A percentile compares a stretch with the other conserved stretches of the same genome.
phyloP scores from a whole-genome alignment of 495 filamentous ascomycete genomes.

The Parachaetomium inaequale region DNA sequence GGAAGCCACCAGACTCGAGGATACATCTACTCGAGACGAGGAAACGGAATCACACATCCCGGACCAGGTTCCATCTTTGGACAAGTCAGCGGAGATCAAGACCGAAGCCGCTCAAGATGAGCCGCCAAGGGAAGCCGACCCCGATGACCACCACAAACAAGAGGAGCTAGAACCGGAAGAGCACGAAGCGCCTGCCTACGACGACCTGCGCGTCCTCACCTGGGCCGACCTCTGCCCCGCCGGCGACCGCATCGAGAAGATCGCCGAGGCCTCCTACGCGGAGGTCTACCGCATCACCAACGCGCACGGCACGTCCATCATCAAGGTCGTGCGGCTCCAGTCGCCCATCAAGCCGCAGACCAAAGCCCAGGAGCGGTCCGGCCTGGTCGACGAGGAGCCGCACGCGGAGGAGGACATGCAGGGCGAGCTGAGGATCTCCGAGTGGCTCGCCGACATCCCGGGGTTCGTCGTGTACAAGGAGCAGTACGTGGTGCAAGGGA shows the following conservation, averaged over 20 bases:
- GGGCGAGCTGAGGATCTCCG: conserved; percentile 69
- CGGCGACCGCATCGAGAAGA: conserved; percentile 54
- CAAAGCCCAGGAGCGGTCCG: conserved; percentile 44
- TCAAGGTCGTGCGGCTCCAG: conserved; percentile 51
- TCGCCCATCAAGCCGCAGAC: conserved; percentile 47
- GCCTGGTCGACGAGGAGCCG: conserved; percentile 48
- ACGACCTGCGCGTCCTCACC: conserved; percentile 36
- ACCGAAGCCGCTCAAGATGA: background rate
- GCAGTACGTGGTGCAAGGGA: conserved; percentile 68
- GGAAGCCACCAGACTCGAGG: background rate
- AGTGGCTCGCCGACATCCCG: conserved; percentile 70
- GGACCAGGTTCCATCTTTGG: background rate
- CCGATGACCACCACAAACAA: background rate
- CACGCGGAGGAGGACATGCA: conserved; percentile 41
- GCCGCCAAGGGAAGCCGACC: background rate
- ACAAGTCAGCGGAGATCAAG: background rate
- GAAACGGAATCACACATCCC: background rate
- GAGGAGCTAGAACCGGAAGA: background rate
- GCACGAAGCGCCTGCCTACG: conserved; percentile 4
- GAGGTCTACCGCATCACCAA: conserved; percentile 63
- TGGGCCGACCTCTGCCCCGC: conserved; percentile 53
- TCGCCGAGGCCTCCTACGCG: conserved; percentile 65
- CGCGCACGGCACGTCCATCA: conserved; percentile 45
- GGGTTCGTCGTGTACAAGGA: conserved; percentile 92
- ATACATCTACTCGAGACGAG: background rate